Base-by-base conservation (phyloP, 257 asterid genomes). In the Voacanga thouarsii region DNA sequence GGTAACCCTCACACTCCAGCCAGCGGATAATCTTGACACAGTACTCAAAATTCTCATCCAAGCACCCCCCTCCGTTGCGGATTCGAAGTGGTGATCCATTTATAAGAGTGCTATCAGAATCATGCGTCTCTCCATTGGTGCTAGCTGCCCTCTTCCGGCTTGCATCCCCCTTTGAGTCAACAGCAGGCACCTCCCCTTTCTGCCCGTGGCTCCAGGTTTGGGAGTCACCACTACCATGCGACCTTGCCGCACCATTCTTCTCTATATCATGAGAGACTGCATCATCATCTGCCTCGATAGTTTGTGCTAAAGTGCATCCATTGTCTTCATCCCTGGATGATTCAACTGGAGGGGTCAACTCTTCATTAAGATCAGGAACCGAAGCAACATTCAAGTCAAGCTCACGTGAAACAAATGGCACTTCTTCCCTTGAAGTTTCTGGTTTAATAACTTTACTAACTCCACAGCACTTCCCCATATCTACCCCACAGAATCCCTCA, bases 1-100 rank as follows among this genome's bases (percentile, higher is more conserved):
- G 88, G 82, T 90, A 85, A 55, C 98, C 97, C 83, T 94, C 96
- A 43, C 96, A 90, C 79, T 94, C 98, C 83, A 94, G 84, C 96
- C 96, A 94, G 60, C 98, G 91, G 65, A 94, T 94, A 75, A 90
- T 89, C 88, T 88, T 90, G 37, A 94, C 92, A 78, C 98, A 90
- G 83, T 89, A 88, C 84, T 93, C 98, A 67, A 90, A 93, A 78
- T 86, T 94, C 85, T 90, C 98, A 71, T 92, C 98, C 84, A 94
- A 81, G 81, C 84, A 79, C 33, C 89, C 88, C 1, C 89, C 84
- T 55, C 85, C 90, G 39, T 78, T 87, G 16, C 57, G 83, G 68
- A 80, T 81, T 82, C 79, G 86, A 64, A 87, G 66, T 18, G 92
- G 93, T 15, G 97, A 88, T 53, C 96, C 98, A 78, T 94, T 92